These are phyloP conservation scores for Decorospora gaudefroyi DNA, from an alignment of 2,329 filamentous ascomycete species.

Conservation along the genomic window DNA sequence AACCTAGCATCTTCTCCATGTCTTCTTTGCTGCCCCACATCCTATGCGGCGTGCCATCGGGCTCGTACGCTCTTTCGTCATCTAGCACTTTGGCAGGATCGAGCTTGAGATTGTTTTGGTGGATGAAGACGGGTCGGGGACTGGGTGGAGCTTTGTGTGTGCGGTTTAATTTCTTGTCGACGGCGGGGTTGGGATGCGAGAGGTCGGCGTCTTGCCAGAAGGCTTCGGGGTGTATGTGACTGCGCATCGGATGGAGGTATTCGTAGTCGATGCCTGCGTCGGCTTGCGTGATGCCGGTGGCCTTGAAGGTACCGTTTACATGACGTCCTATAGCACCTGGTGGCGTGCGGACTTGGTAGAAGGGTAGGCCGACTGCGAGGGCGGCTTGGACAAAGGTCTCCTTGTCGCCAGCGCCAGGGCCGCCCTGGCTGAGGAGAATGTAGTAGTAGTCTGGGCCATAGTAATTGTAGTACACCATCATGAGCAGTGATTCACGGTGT, in stretches of 20 bases:
- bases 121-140: slow-evolving; percentile 27
- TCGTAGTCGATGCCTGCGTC: slow-evolving; percentile 28
- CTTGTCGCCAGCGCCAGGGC: slow-evolving; percentile 54
- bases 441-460: slow-evolving; percentile 60
- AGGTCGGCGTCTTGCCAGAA: slow-evolving; percentile 17
- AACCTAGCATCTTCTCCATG: slow-evolving; percentile 23
- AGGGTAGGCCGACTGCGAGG: slow-evolving; percentile 48
- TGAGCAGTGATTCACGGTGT: slow-evolving; percentile 54
- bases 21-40: slow-evolving; percentile 28
- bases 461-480: slow-evolving; percentile 61
- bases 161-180: slow-evolving; percentile 8
- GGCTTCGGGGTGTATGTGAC: slow-evolving; percentile 18
- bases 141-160: slow-evolving; percentile 6
- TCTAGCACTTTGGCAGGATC: slow-evolving; percentile 21
- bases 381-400: slow-evolving; percentile 56
- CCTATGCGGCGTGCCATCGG: slow-evolving; percentile 16
- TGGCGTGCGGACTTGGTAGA: slow-evolving; percentile 48
- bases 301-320: slow-evolving; percentile 15
- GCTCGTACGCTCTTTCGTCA: slow-evolving; percentile 11
- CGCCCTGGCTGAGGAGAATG: slow-evolving; percentile 53
- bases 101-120: slow-evolving; percentile 29
- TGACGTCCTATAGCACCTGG: slow-evolving; percentile 40
- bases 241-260: slow-evolving; percentile 22
- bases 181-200: not conserved
- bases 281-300: slow-evolving; percentile 25